Conservation (phyloP, 2,329 filamentous ascomycete species). For the Fusarium papillatum region DNA sequence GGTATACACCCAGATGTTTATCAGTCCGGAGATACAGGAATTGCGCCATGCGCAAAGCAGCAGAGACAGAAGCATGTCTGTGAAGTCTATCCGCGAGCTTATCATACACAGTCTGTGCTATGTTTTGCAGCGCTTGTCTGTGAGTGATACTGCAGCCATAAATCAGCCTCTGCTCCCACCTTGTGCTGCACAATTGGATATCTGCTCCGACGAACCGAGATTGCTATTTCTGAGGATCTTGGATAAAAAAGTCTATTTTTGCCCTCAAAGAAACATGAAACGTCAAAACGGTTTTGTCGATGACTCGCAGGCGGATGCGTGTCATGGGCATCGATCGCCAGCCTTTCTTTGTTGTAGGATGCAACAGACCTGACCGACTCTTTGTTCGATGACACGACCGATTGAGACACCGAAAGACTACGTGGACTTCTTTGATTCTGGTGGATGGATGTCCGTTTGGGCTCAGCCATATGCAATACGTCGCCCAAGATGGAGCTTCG, state of each 20-base stretch:
- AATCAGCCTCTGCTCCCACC: slow-evolving; percentile 35
- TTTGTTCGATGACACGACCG: slow-evolving; percentile 23
- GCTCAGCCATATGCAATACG: background rate
- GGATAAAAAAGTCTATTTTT: slow-evolving; percentile 23
- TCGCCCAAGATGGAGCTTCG: slow-evolving; percentile 10
- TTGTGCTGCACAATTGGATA: background rate
- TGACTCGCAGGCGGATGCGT: slow-evolving; percentile 13
- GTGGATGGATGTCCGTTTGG: background rate
- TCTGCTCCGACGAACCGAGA: background rate
- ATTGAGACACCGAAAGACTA: slow-evolving; percentile 3
- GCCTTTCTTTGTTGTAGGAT: slow-evolving; percentile 22
- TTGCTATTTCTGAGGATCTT: background rate
- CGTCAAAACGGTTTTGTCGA: background rate
- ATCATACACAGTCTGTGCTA: slow-evolving; percentile 21
- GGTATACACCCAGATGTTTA: slow-evolving; percentile 28
- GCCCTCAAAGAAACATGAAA: slow-evolving; percentile 29
- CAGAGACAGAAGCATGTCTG: slow-evolving; percentile 41
- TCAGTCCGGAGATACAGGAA: slow-evolving; percentile 39
- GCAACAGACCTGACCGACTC: background rate
- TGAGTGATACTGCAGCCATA: slow-evolving; percentile 36
- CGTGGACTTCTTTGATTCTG: background rate
- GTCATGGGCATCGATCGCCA: background rate
- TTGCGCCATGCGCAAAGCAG: slow-evolving; percentile 38
- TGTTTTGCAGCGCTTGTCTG: slow-evolving; percentile 26
- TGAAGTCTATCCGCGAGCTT: slow-evolving; percentile 36